Base-by-base conservation (phyloP, 352 stramenopile genomes). In the Globisporangium okanoganense region DNA sequence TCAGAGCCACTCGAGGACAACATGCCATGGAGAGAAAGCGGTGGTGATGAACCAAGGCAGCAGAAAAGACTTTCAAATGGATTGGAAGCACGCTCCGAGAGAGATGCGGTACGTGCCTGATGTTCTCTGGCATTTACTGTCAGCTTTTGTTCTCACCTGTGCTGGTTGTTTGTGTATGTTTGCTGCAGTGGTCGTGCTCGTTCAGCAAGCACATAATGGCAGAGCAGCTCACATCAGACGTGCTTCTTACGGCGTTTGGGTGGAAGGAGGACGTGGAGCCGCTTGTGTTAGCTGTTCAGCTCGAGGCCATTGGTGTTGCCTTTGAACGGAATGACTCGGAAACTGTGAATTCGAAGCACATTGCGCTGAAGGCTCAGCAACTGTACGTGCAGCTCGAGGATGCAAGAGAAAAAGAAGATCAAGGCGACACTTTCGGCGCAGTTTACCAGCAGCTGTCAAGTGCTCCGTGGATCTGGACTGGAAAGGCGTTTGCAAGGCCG, bases 381-480 rank as follows among this genome's bases (percentile, higher is more conserved):
- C 75, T 93, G 58, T 93, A 93, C 52, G 66, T 79, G 20, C 49
- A 64, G 9, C 60, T 92, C 6, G 79, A 90, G n/a, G 64, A 50
- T 43, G 69, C 66, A 50, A 58, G 66, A 49, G 64, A 75, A 22
- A 66, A 76, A 60, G 61, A 78, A 6, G 60, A 20, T 41, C n/a
- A 27, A 20, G 29, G 36, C 25, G 76, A 71, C 65, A 58, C 45
- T 9, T 56, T 64, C 16, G 68, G 65, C 55, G 22, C 58, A 18
- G 55, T 79, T 41, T 70, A 77, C 62, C 49, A 75, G n/a, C 72
- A 71, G 18, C 50, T 93, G 10, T 56, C 57, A 31, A 70, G 80
- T 53, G 60, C 70, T 20, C 41, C 72, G 9, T 93, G 84, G 84
- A 75, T 93, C 27, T 93, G 84, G 82, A 92, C 82, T 7, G 79